Evolutionary conservation across 2,329 filamentous ascomycete species (phyloP).

Genomic region (Pyrenochaeta sp.): DNA sequence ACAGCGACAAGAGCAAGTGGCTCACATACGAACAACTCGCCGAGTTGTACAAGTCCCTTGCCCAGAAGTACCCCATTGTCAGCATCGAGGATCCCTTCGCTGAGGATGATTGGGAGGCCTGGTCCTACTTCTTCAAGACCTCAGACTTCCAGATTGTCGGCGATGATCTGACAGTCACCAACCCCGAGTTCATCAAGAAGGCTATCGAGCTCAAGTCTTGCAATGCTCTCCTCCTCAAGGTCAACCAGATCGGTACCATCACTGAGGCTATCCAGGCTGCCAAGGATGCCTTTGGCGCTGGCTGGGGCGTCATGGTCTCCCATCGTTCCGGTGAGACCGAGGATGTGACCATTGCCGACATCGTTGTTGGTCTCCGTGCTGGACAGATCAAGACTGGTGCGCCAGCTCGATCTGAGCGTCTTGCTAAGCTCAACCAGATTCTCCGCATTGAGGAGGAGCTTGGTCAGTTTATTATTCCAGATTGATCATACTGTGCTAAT

Average conservation of each 20-base stretch:
- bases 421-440: conserved; percentile 99
- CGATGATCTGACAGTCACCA: conserved; percentile 98
- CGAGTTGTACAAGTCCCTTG: conserved; percentile 84
- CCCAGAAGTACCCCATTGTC: conserved; percentile 97
- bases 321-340: conserved; percentile 99
- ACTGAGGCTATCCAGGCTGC: conserved; percentile 99
- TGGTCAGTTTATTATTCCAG: conserved; percentile 13
- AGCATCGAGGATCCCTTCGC: conserved; percentile 99
- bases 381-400: conserved; percentile 77
- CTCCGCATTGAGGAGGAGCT: conserved; percentile 99
- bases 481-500: conserved; percentile 1
- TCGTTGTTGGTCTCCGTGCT: conserved; percentile 93
- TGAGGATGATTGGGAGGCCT: conserved; percentile 99
- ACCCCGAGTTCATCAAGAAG: conserved; percentile 99
- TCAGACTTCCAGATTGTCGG: conserved; percentile 98
- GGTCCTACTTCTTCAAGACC: conserved; percentile 99
- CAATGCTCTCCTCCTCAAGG: conserved; percentile 98
- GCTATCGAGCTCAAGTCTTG: conserved; percentile 98
- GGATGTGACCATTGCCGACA: conserved; percentile 98
- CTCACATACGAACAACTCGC: conserved; percentile 98
- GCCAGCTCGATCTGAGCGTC: conserved; percentile 93
- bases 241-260: conserved; percentile 99
- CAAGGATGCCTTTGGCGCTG: conserved; percentile 93
- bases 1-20: conserved; percentile 96
- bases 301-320: conserved; percentile 99